These are phyloP conservation scores for Xylaria hypoxylon DNA, from an alignment of 2,329 filamentous ascomycete species.

Conservation along the genomic window DNA sequence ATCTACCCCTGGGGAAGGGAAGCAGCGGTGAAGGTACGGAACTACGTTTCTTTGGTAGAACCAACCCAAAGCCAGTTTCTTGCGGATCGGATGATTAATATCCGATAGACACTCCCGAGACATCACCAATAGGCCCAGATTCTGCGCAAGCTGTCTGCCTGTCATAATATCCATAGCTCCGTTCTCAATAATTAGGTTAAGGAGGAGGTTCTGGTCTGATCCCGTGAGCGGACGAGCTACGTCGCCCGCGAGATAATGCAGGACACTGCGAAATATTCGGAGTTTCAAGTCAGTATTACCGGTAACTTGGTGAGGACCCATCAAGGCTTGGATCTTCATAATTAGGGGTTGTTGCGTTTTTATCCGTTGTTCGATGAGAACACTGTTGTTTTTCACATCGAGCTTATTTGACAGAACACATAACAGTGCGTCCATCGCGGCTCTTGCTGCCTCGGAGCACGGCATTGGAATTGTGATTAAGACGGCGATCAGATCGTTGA, in stretches of 20 bases:
- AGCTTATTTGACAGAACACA: slow-evolving; percentile 48
- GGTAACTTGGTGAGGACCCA: slow-evolving; percentile 1
- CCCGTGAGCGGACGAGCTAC: slow-evolving; percentile 44
- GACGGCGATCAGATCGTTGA: slow-evolving; percentile 38
- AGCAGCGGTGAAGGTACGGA: slow-evolving; percentile 55
- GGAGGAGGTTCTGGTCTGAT: slow-evolving; percentile 40
- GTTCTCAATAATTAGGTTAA: slow-evolving; percentile 38
- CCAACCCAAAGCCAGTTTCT: slow-evolving; percentile 46
- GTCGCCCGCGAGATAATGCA: slow-evolving; percentile 50
- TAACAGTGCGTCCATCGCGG: slow-evolving; percentile 46
- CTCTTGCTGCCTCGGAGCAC: slow-evolving; percentile 42
- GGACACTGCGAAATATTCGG: slow-evolving; percentile 46
- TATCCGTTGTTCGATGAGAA: slow-evolving; percentile 22
- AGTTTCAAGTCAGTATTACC: slow-evolving; percentile 26
- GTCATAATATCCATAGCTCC: slow-evolving; percentile 37
- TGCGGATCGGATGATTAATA: slow-evolving; percentile 46
- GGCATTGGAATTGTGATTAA: slow-evolving; percentile 29
- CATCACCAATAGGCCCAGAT: slow-evolving; percentile 46
- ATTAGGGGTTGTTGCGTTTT: slow-evolving; percentile 38
- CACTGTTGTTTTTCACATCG: slow-evolving; percentile 31
- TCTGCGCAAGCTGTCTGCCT: slow-evolving; percentile 46
- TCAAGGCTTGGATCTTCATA: slow-evolving; percentile 6
- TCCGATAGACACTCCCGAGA: slow-evolving; percentile 47
- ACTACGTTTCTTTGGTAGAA: slow-evolving; percentile 50
- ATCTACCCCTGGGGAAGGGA: slow-evolving; percentile 48